A percentile compares a stretch with the other conserved stretches of the same genome.
Conservation (phyloP, 1,284 basidiomycete species). For the Tremellales sp. region DNA sequence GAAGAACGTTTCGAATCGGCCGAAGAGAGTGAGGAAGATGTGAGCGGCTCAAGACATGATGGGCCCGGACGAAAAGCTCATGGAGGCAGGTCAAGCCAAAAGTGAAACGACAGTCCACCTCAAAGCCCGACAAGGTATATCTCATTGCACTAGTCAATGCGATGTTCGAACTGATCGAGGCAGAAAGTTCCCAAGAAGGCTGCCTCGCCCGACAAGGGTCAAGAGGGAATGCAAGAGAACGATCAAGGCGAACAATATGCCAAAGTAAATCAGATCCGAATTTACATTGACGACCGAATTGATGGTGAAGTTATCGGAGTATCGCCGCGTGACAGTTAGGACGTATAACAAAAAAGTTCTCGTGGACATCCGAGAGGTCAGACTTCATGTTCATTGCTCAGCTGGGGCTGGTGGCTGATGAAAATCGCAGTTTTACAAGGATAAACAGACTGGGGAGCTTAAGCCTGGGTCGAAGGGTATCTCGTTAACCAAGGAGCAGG, state of each 20-base stretch:
- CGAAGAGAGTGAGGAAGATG: not conserved
- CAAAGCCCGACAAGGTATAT: not conserved
- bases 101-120: not conserved
- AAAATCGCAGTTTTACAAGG: slow-evolving; percentile 55
- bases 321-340: slow-evolving; percentile 64
- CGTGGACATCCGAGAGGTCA: slow-evolving; percentile 68
- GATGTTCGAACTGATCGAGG: too few relatives aligned
- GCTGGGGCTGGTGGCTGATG: not conserved
- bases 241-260: slow-evolving; percentile 12
- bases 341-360: slow-evolving; percentile 64
- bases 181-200: not conserved
- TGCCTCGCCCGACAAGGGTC: not conserved
- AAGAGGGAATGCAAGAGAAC: slow-evolving; percentile 8
- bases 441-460: slow-evolving; percentile 54
- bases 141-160: not conserved
- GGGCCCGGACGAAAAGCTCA: not conserved
- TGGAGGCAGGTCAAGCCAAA: not conserved
- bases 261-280: slow-evolving; percentile 6
- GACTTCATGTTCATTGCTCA: slow-evolving; percentile 4
- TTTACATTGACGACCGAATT: not conserved
- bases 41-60: not conserved
- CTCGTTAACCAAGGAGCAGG: slow-evolving; percentile 57
- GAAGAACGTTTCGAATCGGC: not conserved
- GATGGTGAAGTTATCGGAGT: slow-evolving; percentile 31
- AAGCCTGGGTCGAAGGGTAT: slow-evolving; percentile 82